Percentiles rank a stretch among this genome's conserved stretches.
These are phyloP conservation scores for Diplodia seriata DNA, from an alignment of 2,329 filamentous ascomycete species.

Conservation along the genomic window DNA sequence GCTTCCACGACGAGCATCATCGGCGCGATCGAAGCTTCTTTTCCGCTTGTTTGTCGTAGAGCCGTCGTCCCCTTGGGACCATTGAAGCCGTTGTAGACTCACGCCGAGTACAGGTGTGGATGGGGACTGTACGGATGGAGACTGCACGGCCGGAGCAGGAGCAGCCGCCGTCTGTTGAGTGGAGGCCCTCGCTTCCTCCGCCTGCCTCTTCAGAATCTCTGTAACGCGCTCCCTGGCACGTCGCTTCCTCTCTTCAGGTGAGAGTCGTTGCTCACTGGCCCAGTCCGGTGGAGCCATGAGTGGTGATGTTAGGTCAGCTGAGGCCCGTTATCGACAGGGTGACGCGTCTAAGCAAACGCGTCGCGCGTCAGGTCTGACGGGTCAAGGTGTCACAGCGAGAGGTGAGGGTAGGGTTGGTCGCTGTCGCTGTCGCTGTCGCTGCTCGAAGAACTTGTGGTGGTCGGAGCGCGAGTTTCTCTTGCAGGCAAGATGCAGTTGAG, in stretches of 20 bases:
- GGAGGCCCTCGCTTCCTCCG: background rate
- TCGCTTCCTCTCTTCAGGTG: constrained; percentile 7
- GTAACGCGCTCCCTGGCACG: background rate
- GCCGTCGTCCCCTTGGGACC: background rate
- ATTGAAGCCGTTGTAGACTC: background rate
- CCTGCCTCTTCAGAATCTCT: background rate
- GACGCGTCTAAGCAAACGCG: background rate
- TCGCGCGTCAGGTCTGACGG: no score
- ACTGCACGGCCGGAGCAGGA: background rate
- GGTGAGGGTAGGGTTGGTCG: no score
- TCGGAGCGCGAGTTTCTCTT: no score
- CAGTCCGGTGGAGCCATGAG: constrained; percentile 13
- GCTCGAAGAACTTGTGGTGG: no score
- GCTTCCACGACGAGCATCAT: background rate
- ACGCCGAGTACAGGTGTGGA: background rate
- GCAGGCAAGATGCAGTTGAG: no score
- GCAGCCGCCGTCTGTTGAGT: no score
- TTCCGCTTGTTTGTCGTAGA: background rate
- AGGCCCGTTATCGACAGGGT: background rate
- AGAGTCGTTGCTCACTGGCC: background rate
- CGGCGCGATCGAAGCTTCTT: background rate
- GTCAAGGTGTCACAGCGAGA: background rate
- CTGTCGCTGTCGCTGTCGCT: no score
- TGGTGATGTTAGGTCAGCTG: no score
- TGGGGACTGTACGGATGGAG: background rate